Evolutionary conservation across 1,284 basidiomycete species (phyloP).

Genomic region (Rhodotorula sp.): DNA sequence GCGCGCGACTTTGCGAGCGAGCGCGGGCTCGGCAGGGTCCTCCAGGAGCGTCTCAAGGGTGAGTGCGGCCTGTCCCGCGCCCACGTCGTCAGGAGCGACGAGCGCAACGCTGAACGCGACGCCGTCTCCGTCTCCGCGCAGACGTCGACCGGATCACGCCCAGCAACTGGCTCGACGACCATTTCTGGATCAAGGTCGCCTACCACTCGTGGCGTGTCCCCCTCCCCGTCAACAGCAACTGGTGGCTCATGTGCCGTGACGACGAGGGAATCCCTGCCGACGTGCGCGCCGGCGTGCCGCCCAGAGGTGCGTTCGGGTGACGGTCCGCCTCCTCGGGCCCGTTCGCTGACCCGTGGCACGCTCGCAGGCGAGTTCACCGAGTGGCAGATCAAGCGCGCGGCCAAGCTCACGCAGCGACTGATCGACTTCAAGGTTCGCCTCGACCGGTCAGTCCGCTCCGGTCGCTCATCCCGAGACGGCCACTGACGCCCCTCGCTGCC

Average conservation of each 20-base stretch:
- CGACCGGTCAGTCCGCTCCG: conserved; percentile 55
- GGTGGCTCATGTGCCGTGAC: conserved; percentile 84
- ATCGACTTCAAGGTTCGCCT: conserved; percentile 74
- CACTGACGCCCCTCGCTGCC: not conserved
- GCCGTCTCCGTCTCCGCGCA: conserved; percentile 50
- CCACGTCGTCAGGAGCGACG: too few relatives aligned
- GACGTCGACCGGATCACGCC: conserved; percentile 82
- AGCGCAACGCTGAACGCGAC: not conserved
- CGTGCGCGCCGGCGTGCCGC: conserved; percentile 33
- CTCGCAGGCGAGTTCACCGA: conserved; percentile 55
- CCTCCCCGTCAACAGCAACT: conserved; percentile 88
- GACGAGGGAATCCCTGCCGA: conserved; percentile 53
- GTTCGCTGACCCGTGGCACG: too few relatives aligned
- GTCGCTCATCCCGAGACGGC: not conserved
- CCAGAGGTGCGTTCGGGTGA: conserved; percentile 37
- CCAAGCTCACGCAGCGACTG: conserved; percentile 75
- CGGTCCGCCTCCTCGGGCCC: too few relatives aligned
- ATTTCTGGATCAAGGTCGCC: conserved; percentile 84
- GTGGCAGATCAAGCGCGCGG: conserved; percentile 83
- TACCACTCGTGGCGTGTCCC: conserved; percentile 89
- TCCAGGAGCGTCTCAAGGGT: conserved; percentile 81
- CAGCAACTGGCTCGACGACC: conserved; percentile 93
- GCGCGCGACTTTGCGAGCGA: conserved; percentile 66
- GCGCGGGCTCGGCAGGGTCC: conserved; percentile 63
- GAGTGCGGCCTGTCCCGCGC: too few relatives aligned